phyloP scores from a whole-genome alignment of 352 stramenopile species.

The Phytophthora colocasiae region DNA sequence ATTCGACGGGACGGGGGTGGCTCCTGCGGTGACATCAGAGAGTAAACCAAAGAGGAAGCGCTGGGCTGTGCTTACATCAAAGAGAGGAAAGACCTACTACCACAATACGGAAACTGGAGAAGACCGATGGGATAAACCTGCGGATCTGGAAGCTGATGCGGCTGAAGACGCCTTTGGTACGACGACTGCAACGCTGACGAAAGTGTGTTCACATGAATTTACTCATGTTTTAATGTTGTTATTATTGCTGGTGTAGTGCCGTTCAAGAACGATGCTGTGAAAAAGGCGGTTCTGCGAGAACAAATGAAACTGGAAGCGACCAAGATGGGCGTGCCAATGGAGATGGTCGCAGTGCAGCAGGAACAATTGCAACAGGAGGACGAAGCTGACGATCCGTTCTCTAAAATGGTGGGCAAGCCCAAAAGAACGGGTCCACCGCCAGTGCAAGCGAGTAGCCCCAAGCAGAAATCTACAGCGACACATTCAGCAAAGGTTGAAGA shows the following conservation, averaged over 20 bases:
- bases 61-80: constrained; percentile 73
- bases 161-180: constrained; percentile 66
- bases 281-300: constrained; percentile 79
- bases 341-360: constrained; percentile 61
- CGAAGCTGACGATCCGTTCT: constrained; percentile 36
- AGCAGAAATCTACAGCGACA: constrained; percentile 3
- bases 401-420: constrained; percentile 27
- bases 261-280: constrained; percentile 85
- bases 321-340: constrained; percentile 68
- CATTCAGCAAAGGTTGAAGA: constrained; percentile 7
- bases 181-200: not conserved
- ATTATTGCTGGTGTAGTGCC: constrained; percentile 51
- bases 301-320: constrained; percentile 79
- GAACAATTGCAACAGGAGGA: constrained; percentile 48
- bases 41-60: constrained; percentile 50
- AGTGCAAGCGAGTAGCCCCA: not conserved
- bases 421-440: constrained; percentile 2
- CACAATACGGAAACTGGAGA: constrained; percentile 86
- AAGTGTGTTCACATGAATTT: not conserved
- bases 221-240: constrained; percentile 4
- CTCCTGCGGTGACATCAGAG: constrained; percentile 9
- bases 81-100: constrained; percentile 76
- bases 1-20: constrained; percentile 28
- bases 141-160: constrained; percentile 70
- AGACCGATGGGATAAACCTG: constrained; percentile 77